These are phyloP conservation scores for Tolypocladium endophyticum DNA, from an alignment of 2,329 filamentous ascomycete species.

Conservation along the genomic window DNA sequence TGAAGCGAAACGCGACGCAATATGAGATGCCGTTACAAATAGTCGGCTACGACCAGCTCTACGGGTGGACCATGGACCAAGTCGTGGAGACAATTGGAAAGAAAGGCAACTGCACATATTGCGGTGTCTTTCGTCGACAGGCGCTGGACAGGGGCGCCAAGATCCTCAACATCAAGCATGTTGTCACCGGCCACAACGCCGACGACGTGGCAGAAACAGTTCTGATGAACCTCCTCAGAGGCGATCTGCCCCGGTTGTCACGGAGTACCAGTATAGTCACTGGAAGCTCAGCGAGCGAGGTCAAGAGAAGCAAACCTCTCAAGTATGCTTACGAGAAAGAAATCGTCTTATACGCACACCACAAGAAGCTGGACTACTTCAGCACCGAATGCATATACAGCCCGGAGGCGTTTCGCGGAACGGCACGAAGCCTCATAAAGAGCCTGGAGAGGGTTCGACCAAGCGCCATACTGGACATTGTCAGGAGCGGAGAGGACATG, in stretches of 20 bases:
- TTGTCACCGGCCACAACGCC: conserved; percentile 95
- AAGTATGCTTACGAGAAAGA: conserved; percentile 99
- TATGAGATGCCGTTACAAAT: conserved; percentile 90
- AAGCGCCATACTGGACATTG: conserved; percentile 89
- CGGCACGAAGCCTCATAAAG: conserved; percentile 85
- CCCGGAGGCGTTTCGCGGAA: conserved; percentile 90
- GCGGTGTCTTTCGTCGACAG: conserved; percentile 89
- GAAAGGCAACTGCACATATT: conserved; percentile 98
- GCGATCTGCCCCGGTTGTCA: conserved; percentile 78
- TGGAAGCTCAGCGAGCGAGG: conserved; percentile 65
- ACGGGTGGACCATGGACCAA: conserved; percentile 99
- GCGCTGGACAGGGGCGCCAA: conserved; percentile 88
- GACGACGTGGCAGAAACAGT: conserved; percentile 97
- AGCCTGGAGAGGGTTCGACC: conserved; percentile 87
- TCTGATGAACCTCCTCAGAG: conserved; percentile 90
- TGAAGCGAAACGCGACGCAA: conserved; percentile 84
- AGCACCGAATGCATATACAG: conserved; percentile 98
- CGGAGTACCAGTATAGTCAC: conserved; percentile 87
- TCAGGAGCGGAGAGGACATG: conserved; percentile 93
- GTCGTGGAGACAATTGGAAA: conserved; percentile 94
- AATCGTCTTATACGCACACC: conserved; percentile 93
- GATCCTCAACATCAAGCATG: conserved; percentile 77
- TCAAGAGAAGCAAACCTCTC: conserved; percentile 90
- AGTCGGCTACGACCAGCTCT: conserved; percentile 84
- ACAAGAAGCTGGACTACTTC: conserved; percentile 96